A percentile compares a stretch with the other conserved stretches of the same genome.
These are phyloP conservation scores for Solanum rostratum DNA, from an alignment of 257 asterid species.

Conservation along the genomic window DNA sequence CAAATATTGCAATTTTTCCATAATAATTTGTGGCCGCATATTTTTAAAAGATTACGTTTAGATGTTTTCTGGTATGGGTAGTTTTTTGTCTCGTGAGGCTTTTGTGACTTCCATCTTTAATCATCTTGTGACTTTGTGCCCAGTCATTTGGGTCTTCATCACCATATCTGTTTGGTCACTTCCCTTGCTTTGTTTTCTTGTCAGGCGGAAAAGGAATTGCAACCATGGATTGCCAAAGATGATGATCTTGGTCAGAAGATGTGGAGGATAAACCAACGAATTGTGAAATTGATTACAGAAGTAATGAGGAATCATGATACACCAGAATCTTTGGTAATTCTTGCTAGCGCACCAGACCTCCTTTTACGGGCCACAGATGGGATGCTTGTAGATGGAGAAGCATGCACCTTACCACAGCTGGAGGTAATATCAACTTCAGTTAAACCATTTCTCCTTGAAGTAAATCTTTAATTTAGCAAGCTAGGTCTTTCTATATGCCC, in stretches of 20 bases:
- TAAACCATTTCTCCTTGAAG: neutral
- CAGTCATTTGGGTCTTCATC: neutral
- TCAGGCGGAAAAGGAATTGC: constrained; percentile 96
- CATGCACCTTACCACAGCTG: constrained; percentile 95
- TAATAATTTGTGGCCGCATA: neutral
- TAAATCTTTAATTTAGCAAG: neutral
- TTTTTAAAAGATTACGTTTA: neutral
- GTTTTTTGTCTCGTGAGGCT: neutral
- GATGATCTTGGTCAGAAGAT: constrained; percentile 85
- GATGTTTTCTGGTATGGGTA: neutral
- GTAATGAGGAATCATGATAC: constrained; percentile 87
- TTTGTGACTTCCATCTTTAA: neutral
- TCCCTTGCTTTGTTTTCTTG: constrained; percentile 23
- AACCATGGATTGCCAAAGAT: constrained; percentile 95
- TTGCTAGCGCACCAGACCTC: constrained; percentile 87
- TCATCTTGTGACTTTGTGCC: neutral
- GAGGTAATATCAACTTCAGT: constrained; percentile 45
- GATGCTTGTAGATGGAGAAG: constrained; percentile 99
- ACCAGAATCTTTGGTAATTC: constrained; percentile 76
- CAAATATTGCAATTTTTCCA: neutral
- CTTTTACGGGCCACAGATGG: constrained; percentile 98
- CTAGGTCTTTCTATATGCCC: neutral
- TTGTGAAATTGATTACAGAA: constrained; percentile 85
- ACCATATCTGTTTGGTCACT: constrained; percentile 29
- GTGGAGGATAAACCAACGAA: constrained; percentile 92